A percentile compares a stretch with the other conserved stretches of the same genome.
phyloP scores from a whole-genome alignment of 345 rosid species.

The Streptanthus diversifolius region DNA sequence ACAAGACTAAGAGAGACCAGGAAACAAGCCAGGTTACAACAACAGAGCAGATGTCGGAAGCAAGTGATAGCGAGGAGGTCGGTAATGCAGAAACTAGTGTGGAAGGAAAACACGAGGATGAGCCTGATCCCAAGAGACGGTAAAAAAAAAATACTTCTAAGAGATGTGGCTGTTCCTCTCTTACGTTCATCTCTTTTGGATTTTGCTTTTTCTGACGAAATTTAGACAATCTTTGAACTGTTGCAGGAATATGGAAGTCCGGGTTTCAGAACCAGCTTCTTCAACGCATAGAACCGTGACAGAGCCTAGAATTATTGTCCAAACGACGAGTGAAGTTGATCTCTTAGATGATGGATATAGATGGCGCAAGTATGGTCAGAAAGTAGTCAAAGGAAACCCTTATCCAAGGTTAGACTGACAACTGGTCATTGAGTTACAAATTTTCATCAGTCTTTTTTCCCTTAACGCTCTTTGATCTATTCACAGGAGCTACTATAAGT shows the following conservation, averaged over 20 bases:
- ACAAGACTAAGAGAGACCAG: constrained; percentile 41
- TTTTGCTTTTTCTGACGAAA: background rate
- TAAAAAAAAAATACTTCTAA: background rate
- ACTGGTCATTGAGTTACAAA: background rate
- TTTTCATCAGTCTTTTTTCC: background rate
- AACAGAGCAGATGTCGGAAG: constrained; percentile 46
- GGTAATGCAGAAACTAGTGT: constrained; percentile 45
- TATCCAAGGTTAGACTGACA: constrained; percentile 58
- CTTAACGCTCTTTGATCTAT: constrained; percentile 2
- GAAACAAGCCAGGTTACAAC: constrained; percentile 60
- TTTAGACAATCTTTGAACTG: background rate
- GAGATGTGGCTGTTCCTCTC: background rate
- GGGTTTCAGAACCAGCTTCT: constrained; percentile 47
- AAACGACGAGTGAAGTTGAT: constrained; percentile 90
- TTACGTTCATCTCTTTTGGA: background rate
- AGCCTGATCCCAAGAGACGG: constrained; percentile 75
- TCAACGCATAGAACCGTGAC: constrained; percentile 59
- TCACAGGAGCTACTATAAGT: constrained; percentile 87
- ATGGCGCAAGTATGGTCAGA: constrained; percentile 97
- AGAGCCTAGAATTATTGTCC: constrained; percentile 81
- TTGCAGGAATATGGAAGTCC: constrained; percentile 54
- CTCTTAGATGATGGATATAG: constrained; percentile 89
- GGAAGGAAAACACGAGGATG: constrained; percentile 50
- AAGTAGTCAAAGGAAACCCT: constrained; percentile 91
- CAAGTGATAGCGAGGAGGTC: constrained; percentile 69